These are phyloP conservation scores for Trametes villosa DNA, from an alignment of 768 basidiomycete species.

Conservation along the genomic window DNA sequence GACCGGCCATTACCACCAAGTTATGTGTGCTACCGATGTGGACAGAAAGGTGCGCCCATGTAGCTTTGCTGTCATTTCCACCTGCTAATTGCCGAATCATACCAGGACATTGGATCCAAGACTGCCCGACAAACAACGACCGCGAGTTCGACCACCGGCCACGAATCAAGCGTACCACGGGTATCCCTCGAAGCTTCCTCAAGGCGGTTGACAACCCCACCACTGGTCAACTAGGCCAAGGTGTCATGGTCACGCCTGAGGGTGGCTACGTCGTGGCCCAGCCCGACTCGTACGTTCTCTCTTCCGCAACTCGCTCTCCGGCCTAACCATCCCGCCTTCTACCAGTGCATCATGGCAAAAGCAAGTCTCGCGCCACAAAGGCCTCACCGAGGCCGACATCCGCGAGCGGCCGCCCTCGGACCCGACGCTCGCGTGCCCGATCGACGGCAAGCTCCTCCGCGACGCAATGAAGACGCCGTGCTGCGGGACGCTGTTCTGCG, in stretches of 20 bases:
- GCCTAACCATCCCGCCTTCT: not conserved
- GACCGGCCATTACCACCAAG: constrained; percentile 88
- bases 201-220: constrained; percentile 93
- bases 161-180: constrained; percentile 96
- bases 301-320: not conserved
- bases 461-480: constrained; percentile 97
- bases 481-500: constrained; percentile 89
- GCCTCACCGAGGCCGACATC: constrained; percentile 85
- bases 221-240: constrained; percentile 70
- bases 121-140: constrained; percentile 97
- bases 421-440: constrained; percentile 78
- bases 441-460: constrained; percentile 91
- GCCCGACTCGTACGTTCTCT: constrained; percentile 82
- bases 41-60: constrained; percentile 82
- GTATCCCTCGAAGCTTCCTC: constrained; percentile 96
- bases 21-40: constrained; percentile 98
- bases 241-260: constrained; percentile 98
- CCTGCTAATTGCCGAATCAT: constrained; percentile 12
- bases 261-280: constrained; percentile 98
- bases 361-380: constrained; percentile 78
- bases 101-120: constrained; percentile 98
- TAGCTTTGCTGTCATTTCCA: not conserved
- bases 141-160: constrained; percentile 93
- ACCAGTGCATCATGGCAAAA: constrained; percentile 92
- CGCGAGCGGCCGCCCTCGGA: constrained; percentile 86